Evolutionary conservation across 139 green algal genomes (phyloP), one percentile per base, ranked within the genome.

Genomic region (Chlorella sp.): DNA sequence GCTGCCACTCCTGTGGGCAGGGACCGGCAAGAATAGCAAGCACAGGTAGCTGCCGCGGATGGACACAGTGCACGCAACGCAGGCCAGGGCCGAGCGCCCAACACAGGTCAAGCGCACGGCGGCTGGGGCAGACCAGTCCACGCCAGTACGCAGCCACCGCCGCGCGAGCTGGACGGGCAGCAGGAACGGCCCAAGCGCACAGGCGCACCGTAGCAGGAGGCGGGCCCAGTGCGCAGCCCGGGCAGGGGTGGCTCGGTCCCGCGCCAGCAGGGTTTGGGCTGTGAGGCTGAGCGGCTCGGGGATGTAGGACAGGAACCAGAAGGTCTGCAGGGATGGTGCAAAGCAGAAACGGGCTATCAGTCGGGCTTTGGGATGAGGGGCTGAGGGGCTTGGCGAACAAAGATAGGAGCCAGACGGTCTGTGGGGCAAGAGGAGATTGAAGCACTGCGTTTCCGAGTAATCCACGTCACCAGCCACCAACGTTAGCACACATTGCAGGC

Each of bases 291-390:
- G 87, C 1, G 93, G 90, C 73, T 96, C 93, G 30, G 90, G 82
- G 24, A 96, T 87, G 81, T 90, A 96, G 19, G 81, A 89, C 19
- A 96, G 76, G 48, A 94, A 93, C 93, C 93, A 96, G 54, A 95
- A 94, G 43, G 93, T 54, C 85, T 93, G 87, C 67, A 36, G 68
- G 38, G 43, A 43, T 62, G 40, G 6, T n/a, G n/a, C n/a, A n/a
- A 64, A 9, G 24, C 20, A 28, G 56, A 30, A 28, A 51, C n/a
- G 73, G 1, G 44, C 30, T 38, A 2, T 14, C 30, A 46, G 26
- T 40, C 1, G 20, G 41, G 43, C 36, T 14, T 54, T 32, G 43
- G 58, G 72, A 9, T 11, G 72, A 40, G 40, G 58, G 43, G 40
- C 65, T 43, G 65, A 73, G 65, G n/a, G 65, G 65, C n/a, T 60